Conservation (phyloP, 2,329 filamentous ascomycete species). For the Allantophomopsis cytisporea region DNA sequence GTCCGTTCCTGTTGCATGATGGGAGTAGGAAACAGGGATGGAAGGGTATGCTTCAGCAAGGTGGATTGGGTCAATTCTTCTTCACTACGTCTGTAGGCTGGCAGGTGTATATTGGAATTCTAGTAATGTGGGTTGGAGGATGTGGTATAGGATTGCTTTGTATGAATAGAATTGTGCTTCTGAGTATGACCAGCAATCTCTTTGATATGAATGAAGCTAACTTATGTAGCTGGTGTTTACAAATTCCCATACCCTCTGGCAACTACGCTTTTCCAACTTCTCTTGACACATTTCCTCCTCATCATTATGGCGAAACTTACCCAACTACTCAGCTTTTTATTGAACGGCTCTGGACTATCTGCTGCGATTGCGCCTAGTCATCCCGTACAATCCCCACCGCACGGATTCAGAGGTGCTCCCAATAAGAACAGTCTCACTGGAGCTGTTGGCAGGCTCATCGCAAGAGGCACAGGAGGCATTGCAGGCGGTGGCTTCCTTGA, state of each 20-base stretch:
- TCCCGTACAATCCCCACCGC: constrained; percentile 19
- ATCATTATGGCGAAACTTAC: constrained; percentile 31
- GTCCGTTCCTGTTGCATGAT: constrained; percentile 16
- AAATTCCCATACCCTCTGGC: constrained; percentile 38
- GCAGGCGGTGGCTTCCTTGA: constrained; percentile 39
- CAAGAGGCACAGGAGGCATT: constrained; percentile 26
- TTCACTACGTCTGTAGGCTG: constrained; percentile 31
- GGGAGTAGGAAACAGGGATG: constrained; percentile 14
- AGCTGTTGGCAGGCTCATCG: constrained; percentile 13
- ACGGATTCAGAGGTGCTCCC: constrained; percentile 14
- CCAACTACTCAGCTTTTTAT: constrained; percentile 24
- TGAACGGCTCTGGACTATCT: constrained; percentile 21
- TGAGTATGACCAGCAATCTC: constrained; percentile 20
- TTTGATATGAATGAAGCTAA: constrained; percentile 3
- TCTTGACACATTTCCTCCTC: constrained; percentile 33
- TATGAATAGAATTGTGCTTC: constrained; percentile 35
- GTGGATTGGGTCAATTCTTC: constrained; percentile 31
- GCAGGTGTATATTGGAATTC: constrained; percentile 30
- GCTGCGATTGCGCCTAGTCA: constrained; percentile 27
- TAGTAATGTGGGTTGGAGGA: constrained; percentile 31
- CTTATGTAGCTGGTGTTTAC: constrained; percentile 25
- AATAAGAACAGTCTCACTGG: constrained; percentile 15
- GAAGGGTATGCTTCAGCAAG: constrained; percentile 21
- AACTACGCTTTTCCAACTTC: constrained; percentile 32
- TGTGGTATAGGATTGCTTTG: constrained; percentile 30